Percentiles rank a stretch among this genome's conserved stretches.
Conservation (phyloP, 768 basidiomycete species). For the Trametes coccinea region DNA sequence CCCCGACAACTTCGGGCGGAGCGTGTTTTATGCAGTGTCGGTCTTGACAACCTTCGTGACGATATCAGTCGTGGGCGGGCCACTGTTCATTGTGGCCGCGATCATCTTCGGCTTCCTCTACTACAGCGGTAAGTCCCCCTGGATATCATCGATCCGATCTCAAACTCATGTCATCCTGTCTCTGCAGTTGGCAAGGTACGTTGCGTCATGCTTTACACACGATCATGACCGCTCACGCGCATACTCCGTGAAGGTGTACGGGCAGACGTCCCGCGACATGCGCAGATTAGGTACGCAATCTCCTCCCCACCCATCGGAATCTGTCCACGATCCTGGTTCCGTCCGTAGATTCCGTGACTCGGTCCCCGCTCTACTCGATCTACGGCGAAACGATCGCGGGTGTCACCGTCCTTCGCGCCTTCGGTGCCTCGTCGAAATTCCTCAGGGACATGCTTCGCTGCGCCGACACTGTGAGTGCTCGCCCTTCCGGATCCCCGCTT, state of each 20-base stretch:
- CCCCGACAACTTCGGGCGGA: conserved; percentile 84
- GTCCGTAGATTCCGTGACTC: conserved; percentile 41
- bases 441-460: conserved; percentile 80
- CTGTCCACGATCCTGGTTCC: conserved; percentile 14
- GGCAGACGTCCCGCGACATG: conserved; percentile 88
- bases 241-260: conserved; percentile 58
- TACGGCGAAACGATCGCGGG: conserved; percentile 55
- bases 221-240: conserved; percentile 82
- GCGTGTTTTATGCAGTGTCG: conserved; percentile 69
- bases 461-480: conserved; percentile 67
- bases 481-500: conserved; percentile 3
- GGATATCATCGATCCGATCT: background rate
- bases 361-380: conserved; percentile 52
- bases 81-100: conserved; percentile 67
- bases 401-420: conserved; percentile 67
- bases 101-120: conserved; percentile 61
- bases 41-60: conserved; percentile 70
- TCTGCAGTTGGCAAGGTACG: conserved; percentile 45
- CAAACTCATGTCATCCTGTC: conserved; percentile 31
- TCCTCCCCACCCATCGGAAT: conserved; percentile 21
- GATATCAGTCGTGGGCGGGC: conserved; percentile 77
- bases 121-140: conserved; percentile 57
- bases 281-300: conserved; percentile 61
- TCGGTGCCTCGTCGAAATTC: conserved; percentile 87
- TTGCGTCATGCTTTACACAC: conserved; percentile 56